Percentiles rank a stretch among this genome's conserved stretches.
phyloP scores from a whole-genome alignment of 108 stramenopile genomes.

The Conticribra guillardii region DNA sequence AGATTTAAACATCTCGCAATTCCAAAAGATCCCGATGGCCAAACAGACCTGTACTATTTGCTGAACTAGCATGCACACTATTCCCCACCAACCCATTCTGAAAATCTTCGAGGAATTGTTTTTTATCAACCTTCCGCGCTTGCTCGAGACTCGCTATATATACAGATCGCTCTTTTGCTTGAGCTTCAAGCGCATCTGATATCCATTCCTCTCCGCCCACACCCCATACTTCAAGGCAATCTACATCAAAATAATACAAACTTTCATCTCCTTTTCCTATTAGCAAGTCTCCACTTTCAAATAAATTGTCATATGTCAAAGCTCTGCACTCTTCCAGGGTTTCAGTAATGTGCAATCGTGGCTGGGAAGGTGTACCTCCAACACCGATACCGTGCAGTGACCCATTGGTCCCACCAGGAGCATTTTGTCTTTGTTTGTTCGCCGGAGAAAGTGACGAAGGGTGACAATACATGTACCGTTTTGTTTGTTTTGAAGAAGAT shows the following conservation, averaged over 20 bases:
- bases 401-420: conserved; percentile 5
- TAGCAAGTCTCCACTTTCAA: conserved; percentile 43
- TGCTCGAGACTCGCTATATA: conserved; percentile 16
- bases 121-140: conserved; percentile 35
- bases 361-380: conserved; percentile 39
- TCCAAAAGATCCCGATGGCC: conserved; percentile 21
- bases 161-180: conserved; percentile 15
- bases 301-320: conserved; percentile 25
- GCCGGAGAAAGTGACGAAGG: conserved; percentile 27
- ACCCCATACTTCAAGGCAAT: conserved; percentile 45
- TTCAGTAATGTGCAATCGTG: conserved; percentile 46
- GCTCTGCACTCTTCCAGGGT: conserved; percentile 46
- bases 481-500: background rate
- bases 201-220: conserved; percentile 40
- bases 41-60: conserved; percentile 20
- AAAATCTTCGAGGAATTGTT: conserved; percentile 41
- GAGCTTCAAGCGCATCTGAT: conserved; percentile 20
- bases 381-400: conserved; percentile 28
- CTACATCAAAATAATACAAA: conserved; percentile 46
- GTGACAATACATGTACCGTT: conserved; percentile 55
- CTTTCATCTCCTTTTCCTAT: conserved; percentile 18
- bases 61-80: too few species aligned
- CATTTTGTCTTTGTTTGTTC: background rate
- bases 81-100: conserved; percentile 29
- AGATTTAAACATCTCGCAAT: conserved; percentile 9